Evolutionary conservation across 345 rosid genomes (phyloP).

Genomic region (Eucalyptus caleyi): DNA sequence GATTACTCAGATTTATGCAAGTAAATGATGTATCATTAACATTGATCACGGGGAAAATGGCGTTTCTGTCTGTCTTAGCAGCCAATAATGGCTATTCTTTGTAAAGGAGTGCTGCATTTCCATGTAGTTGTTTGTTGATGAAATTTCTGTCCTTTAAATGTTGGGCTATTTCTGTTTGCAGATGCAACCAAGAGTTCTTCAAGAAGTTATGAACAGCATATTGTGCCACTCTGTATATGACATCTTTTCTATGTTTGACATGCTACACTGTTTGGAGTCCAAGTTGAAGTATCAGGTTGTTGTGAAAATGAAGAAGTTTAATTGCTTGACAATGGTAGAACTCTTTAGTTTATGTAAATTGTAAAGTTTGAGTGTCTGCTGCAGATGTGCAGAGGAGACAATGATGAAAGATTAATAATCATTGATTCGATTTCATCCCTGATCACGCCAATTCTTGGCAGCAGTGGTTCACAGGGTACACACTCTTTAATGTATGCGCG

Average conservation of each 20-base stretch:
- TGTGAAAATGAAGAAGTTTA: not conserved
- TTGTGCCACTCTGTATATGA: slow-evolving; percentile 52
- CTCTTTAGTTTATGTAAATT: not conserved
- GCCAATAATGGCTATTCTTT: not conserved
- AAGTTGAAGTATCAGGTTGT: slow-evolving; percentile 47
- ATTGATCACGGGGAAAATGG: not conserved
- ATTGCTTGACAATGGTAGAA: not conserved
- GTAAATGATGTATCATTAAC: not conserved
- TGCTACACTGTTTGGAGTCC: slow-evolving; percentile 40
- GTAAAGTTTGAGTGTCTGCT: not conserved
- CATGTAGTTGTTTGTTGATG: not conserved
- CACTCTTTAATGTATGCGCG: not conserved
- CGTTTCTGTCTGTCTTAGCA: not conserved
- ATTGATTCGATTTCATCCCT: slow-evolving; percentile 77
- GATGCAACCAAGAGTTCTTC: slow-evolving; percentile 10
- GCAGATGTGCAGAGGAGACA: slow-evolving; percentile 22
- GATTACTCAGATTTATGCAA: not conserved
- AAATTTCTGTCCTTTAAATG: not conserved
- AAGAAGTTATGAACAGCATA: slow-evolving; percentile 49
- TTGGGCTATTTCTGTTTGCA: not conserved
- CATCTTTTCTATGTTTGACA: slow-evolving; percentile 51
- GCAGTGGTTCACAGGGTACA: slow-evolving; percentile 59
- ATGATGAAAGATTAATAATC: slow-evolving; percentile 28
- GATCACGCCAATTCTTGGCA: slow-evolving; percentile 66
- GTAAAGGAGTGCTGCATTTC: not conserved